phyloP scores from a whole-genome alignment of 345 rosid species.

The Aegle marmelos region DNA sequence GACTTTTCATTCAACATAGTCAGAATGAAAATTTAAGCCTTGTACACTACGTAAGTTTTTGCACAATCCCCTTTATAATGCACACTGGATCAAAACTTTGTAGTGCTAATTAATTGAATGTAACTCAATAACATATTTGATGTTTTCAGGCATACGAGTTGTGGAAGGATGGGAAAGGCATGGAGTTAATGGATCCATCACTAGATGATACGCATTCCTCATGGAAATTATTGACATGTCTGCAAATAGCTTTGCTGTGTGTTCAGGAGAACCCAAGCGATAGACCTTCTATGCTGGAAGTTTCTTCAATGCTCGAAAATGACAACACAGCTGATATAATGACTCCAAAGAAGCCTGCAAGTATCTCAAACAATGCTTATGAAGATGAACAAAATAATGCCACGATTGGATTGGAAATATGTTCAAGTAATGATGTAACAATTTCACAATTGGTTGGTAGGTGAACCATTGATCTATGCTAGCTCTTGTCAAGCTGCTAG shows the following conservation, averaged over 20 bases:
- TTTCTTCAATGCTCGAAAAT: slow-evolving; percentile 11
- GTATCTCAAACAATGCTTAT: slow-evolving; percentile 6
- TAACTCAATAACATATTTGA: too few relatives aligned
- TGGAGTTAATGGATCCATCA: slow-evolving; percentile 6
- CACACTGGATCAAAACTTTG: too few relatives aligned
- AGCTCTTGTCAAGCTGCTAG: too few relatives aligned
- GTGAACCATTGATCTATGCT: neutral
- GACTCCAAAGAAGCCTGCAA: slow-evolving; percentile 15
- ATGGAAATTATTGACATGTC: neutral
- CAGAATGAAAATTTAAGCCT: slow-evolving; percentile 13
- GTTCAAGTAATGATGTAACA: neutral
- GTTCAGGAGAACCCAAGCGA: neutral
- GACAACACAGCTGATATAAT: neutral
- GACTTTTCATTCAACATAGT: neutral
- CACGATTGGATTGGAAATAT: neutral
- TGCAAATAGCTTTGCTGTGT: neutral
- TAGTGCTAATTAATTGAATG: neutral
- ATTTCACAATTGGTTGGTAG: neutral
- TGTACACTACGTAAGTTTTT: slow-evolving; percentile 13
- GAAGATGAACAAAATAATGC: slow-evolving; percentile 1
- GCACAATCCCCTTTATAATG: neutral
- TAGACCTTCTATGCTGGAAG: slow-evolving; percentile 17
- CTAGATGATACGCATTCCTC: neutral
- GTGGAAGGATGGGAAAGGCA: neutral
- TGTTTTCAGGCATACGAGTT: slow-evolving; percentile 8